A percentile compares a stretch with the other conserved stretches of the same genome.
Conservation (phyloP, 2,329 filamentous ascomycete genomes). For the Claviceps paspali region DNA sequence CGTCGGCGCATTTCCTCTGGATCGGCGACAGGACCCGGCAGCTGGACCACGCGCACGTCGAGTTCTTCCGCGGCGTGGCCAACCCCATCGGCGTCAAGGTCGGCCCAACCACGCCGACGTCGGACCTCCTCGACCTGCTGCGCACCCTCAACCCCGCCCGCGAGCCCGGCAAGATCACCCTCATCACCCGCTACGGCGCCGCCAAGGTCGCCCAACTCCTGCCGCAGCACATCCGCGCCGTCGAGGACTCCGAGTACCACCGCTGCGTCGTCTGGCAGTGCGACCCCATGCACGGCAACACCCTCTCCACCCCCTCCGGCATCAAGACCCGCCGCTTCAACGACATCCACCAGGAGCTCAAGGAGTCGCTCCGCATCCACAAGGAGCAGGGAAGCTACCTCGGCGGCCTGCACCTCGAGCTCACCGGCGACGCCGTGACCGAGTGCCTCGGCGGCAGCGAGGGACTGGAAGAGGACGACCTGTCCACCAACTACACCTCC, state of each 20-base stretch:
- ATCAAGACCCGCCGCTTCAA: slow-evolving; percentile 89
- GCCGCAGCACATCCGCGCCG: slow-evolving; percentile 73
- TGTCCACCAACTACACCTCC: slow-evolving; percentile 83
- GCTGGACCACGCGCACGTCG: slow-evolving; percentile 83
- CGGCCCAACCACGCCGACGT: slow-evolving; percentile 64
- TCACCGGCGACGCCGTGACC: slow-evolving; percentile 91
- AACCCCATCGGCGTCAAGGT: slow-evolving; percentile 97
- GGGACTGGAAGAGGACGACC: slow-evolving; percentile 71
- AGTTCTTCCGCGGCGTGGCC: slow-evolving; percentile 91
- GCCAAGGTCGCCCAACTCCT: slow-evolving; percentile 60
- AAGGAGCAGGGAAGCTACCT: slow-evolving; percentile 71
- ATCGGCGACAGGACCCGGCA: slow-evolving; percentile 93
- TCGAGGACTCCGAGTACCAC: slow-evolving; percentile 59
- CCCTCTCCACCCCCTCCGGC: slow-evolving; percentile 51
- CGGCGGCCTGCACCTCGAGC: slow-evolving; percentile 84
- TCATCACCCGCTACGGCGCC: slow-evolving; percentile 91
- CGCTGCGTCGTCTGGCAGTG: slow-evolving; percentile 82
- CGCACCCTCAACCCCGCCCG: slow-evolving; percentile 69
- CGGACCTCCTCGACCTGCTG: slow-evolving; percentile 65
- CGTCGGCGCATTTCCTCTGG: slow-evolving; percentile 94
- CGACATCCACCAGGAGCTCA: slow-evolving; percentile 78
- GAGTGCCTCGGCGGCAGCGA: slow-evolving; percentile 89
- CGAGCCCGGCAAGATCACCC: slow-evolving; percentile 83
- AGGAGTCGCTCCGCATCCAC: slow-evolving; percentile 72
- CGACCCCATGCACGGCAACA: slow-evolving; percentile 94